A percentile compares a stretch with the other conserved stretches of the same genome.
phyloP scores from a whole-genome alignment of 2,329 filamentous ascomycete genomes.

The Aspergillus oerlinghausenensis region DNA sequence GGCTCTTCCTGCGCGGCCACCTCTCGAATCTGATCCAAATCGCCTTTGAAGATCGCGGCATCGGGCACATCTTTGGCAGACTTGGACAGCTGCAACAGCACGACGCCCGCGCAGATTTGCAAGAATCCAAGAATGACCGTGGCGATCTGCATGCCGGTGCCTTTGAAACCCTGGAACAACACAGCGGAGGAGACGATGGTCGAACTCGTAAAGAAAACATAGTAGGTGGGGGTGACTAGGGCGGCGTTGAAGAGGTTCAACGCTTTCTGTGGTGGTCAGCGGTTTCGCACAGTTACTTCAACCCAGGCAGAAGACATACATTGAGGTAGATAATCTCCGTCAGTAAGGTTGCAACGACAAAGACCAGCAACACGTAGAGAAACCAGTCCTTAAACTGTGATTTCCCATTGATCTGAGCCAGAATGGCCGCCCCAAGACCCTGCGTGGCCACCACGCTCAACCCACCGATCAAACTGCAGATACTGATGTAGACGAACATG shows the following conservation, averaged over 20 bases:
- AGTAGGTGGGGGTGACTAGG: constrained; percentile 95
- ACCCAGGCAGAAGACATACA: constrained; percentile 53
- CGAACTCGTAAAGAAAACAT: constrained; percentile 94
- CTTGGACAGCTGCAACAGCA: constrained; percentile 92
- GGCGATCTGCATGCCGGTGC: constrained; percentile 70
- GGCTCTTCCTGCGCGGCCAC: constrained; percentile 93
- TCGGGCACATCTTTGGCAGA: constrained; percentile 97
- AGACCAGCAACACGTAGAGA: constrained; percentile 82
- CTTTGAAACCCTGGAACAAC: constrained; percentile 90
- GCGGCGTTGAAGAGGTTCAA: constrained; percentile 95
- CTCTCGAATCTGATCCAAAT: constrained; percentile 90
- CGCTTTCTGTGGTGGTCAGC: constrained; percentile 68
- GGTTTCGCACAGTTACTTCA: not conserved
- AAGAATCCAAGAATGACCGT: constrained; percentile 93
- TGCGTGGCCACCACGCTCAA: constrained; percentile 93
- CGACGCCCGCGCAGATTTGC: constrained; percentile 86
- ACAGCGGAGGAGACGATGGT: constrained; percentile 93
- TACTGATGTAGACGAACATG: constrained; percentile 95
- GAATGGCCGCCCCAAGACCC: constrained; percentile 83
- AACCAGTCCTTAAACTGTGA: constrained; percentile 98
- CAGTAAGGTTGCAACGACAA: constrained; percentile 81
- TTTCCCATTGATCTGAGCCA: constrained; percentile 75
- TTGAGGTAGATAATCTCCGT: constrained; percentile 96
- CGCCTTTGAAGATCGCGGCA: constrained; percentile 82
- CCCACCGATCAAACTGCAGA: constrained; percentile 92